Percentiles rank a stretch among this genome's conserved stretches.
phyloP scores from a whole-genome alignment of 805 yeast genomes.

The Ogataea dorogensis region DNA sequence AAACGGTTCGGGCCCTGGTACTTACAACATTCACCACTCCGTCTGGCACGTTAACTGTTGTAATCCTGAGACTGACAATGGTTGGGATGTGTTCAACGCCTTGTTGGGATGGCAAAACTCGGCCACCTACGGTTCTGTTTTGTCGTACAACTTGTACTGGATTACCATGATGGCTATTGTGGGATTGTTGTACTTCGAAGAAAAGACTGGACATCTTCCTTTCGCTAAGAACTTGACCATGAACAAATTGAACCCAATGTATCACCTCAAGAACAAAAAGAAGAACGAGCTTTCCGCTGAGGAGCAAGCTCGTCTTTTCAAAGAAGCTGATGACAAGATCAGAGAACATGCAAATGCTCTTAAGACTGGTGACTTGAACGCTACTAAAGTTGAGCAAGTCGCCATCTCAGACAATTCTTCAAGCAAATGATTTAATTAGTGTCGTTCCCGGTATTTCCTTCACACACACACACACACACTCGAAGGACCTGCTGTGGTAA shows the following conservation, averaged over 20 bases:
- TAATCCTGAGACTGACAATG: slow-evolving; percentile 86
- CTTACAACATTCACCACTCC: slow-evolving; percentile 72
- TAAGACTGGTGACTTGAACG: not conserved
- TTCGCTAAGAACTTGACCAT: slow-evolving; percentile 50
- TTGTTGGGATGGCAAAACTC: slow-evolving; percentile 96
- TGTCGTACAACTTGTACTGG: slow-evolving; percentile 91
- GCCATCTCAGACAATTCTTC: slow-evolving; percentile 1
- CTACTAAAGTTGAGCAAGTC: slow-evolving; percentile 7
- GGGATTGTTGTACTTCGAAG: slow-evolving; percentile 72
- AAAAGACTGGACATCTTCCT: slow-evolving; percentile 79
- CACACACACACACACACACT: slow-evolving; percentile 19
- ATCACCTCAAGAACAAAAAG: slow-evolving; percentile 67
- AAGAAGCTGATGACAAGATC: slow-evolving; percentile 35
- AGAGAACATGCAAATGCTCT: slow-evolving; percentile 22
- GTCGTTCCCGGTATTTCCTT: too few species aligned
- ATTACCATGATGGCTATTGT: slow-evolving; percentile 55
- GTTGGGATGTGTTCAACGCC: slow-evolving; percentile 97
- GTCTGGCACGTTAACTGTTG: slow-evolving; percentile 99
- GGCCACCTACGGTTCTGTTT: slow-evolving; percentile 89
- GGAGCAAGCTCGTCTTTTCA: slow-evolving; percentile 55
- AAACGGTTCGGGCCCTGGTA: slow-evolving; percentile 91
- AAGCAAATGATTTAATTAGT: too few species aligned
- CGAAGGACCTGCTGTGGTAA: slow-evolving; percentile 4
- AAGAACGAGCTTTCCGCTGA: slow-evolving; percentile 51
- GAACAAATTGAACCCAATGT: slow-evolving; percentile 66